These are phyloP conservation scores for Leccinellum luteum DNA, from an alignment of 768 basidiomycete species.

Conservation along the genomic window DNA sequence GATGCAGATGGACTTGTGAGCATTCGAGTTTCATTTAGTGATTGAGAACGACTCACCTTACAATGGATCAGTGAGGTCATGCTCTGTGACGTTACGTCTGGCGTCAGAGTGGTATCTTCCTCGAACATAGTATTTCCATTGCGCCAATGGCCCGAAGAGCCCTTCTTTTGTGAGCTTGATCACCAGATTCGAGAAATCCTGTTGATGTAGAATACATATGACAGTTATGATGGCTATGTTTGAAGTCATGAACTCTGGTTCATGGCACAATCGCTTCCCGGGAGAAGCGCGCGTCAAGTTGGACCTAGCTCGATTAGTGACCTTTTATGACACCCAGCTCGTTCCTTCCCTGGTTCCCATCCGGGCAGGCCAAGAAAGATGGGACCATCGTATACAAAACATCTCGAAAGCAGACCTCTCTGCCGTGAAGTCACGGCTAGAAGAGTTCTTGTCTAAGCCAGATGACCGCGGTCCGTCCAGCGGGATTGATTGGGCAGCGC, in stretches of 20 bases:
- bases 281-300: conserved; percentile 28
- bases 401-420: conserved; percentile 13
- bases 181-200: not conserved
- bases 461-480: conserved; percentile 14
- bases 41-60: not conserved
- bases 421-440: conserved; percentile 2
- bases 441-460: not conserved
- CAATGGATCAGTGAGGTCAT: conserved; percentile 40
- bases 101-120: conserved; percentile 32
- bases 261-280: conserved; percentile 26
- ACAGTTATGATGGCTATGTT: not conserved
- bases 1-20: conserved; percentile 52
- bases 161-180: not conserved
- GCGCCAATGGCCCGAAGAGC: not conserved
- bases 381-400: conserved; percentile 17
- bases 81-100: conserved; percentile 36
- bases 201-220: not conserved
- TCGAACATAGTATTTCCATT: conserved; percentile 29
- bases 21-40: not conserved
- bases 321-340: conserved; percentile 28
- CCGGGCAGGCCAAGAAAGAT: conserved; percentile 15
- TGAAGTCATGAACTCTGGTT: conserved; percentile 18
- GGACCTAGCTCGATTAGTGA: conserved; percentile 13
- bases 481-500: conserved; percentile 32
- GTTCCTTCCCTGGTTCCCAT: conserved; percentile 16